Conservation (phyloP, 1,139 yeast genomes). For the Sugiyamaella novakii region DNA sequence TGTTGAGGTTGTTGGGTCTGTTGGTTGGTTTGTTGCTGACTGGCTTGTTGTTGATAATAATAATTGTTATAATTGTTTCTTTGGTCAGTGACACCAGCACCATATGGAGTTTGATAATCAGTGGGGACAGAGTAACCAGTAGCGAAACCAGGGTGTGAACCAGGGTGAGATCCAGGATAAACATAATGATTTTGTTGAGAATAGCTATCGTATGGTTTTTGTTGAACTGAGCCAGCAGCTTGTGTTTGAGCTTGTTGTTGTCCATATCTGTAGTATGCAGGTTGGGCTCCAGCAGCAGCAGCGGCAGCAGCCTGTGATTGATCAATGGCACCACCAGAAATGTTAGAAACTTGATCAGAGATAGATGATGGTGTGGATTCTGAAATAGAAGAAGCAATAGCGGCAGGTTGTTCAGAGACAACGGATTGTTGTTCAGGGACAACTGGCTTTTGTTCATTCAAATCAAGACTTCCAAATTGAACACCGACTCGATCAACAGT, state of each 20-base stretch:
- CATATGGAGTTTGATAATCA: slow-evolving; percentile 23
- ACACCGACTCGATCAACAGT: slow-evolving; percentile 64
- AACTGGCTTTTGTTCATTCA: slow-evolving; percentile 34
- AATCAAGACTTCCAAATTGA: slow-evolving; percentile 66
- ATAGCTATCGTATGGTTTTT: slow-evolving; percentile 31
- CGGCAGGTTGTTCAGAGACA: slow-evolving; percentile 3
- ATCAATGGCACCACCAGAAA: slow-evolving; percentile 22
- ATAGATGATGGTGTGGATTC: slow-evolving; percentile 21
- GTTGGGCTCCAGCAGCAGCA: slow-evolving; percentile 16
- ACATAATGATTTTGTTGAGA: slow-evolving; percentile 34
- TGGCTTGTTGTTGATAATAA: slow-evolving; percentile 27
- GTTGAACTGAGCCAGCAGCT: slow-evolving; percentile 26
- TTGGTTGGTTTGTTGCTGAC: slow-evolving; percentile 19
- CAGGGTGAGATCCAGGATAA: slow-evolving; percentile 34
- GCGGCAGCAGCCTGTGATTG: slow-evolving; percentile 18
- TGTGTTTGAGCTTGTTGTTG: slow-evolving; percentile 27
- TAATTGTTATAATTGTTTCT: slow-evolving; percentile 24
- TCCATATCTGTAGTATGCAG: slow-evolving; percentile 24
- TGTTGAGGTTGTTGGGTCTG: slow-evolving; percentile 23
- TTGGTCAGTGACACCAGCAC: slow-evolving; percentile 22
- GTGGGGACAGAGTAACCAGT: slow-evolving; percentile 25
- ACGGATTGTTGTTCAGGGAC: slow-evolving; percentile 24
- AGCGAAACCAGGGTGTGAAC: slow-evolving; percentile 25
- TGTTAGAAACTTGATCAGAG: slow-evolving; percentile 28
- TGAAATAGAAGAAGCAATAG: slow-evolving; percentile 20